Conservation (phyloP, 225 moss, liverwort and hornwort genomes). For the Pseudisothecium myosuroides region DNA sequence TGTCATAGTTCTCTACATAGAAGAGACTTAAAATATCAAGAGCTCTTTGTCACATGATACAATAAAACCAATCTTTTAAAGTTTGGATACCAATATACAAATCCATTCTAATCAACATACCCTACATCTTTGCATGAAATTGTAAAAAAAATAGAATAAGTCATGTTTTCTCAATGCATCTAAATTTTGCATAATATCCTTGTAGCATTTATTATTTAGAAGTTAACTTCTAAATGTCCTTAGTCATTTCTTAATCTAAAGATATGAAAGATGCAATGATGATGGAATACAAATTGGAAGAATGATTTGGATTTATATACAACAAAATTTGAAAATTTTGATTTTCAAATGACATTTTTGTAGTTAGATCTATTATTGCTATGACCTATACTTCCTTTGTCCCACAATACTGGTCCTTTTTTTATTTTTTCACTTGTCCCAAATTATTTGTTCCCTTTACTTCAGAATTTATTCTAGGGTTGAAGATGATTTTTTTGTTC, state of each 20-base stretch:
- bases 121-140: not conserved
- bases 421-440: fast-evolving
- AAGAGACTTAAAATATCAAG: not conserved
- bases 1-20: too few relatives aligned
- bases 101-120: not conserved
- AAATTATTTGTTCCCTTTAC: fast-evolving
- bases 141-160: not conserved
- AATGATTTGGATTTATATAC: not conserved
- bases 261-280: not conserved
- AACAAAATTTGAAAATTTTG: not conserved
- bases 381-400: too few relatives aligned
- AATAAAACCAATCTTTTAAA: too few relatives aligned
- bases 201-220: not conserved
- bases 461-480: not conserved
- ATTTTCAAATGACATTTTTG: not conserved
- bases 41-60: too few relatives aligned
- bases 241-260: not conserved
- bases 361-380: not conserved
- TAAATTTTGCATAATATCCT: not conserved
- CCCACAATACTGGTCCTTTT: not conserved
- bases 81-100: not conserved
- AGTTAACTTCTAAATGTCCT: not conserved
- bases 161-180: not conserved
- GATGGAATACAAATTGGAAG: not conserved
- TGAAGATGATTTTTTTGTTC: not conserved